Evolutionary conservation across 106 monocot genomes (phyloP).

Genomic region (Allium sativum): DNA sequence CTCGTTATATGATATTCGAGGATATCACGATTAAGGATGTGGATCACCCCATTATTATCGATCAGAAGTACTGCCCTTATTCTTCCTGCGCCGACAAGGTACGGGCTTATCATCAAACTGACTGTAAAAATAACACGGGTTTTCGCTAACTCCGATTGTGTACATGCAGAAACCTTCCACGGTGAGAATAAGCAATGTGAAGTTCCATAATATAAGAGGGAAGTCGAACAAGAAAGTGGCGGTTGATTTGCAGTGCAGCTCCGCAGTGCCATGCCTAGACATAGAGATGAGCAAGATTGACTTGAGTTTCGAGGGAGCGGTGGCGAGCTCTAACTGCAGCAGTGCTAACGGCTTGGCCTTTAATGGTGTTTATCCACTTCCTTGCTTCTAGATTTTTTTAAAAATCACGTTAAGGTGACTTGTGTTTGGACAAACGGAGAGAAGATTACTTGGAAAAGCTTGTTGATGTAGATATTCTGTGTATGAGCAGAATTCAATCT

Average conservation of each 20-base stretch:
- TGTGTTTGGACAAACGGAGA: no score
- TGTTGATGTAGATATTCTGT: no score
- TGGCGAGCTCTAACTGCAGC: slow-evolving; percentile 4
- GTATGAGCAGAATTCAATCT: no score
- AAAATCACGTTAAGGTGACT: no score
- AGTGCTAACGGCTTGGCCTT: slow-evolving; percentile 11
- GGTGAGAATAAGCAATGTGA: slow-evolving; percentile 30
- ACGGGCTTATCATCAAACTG: not conserved
- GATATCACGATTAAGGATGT: slow-evolving; percentile 12
- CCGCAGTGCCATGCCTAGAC: slow-evolving; percentile 18
- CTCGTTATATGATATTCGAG: slow-evolving; percentile 4
- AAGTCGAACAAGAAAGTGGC: slow-evolving; percentile 16
- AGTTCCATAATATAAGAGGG: slow-evolving; percentile 21
- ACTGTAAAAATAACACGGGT: not conserved
- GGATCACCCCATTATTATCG: slow-evolving; percentile 10
- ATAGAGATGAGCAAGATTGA: slow-evolving; percentile 22
- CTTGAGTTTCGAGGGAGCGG: not conserved
- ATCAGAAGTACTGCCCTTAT: slow-evolving; percentile 17
- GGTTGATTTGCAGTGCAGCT: slow-evolving; percentile 25
- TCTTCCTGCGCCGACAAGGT: slow-evolving; percentile 10
- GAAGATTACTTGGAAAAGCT: no score
- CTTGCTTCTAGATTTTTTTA: slow-evolving; percentile 6
- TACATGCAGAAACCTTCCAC: slow-evolving; percentile 10
- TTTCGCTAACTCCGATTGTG: not conserved
- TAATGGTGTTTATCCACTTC: slow-evolving; percentile 2